Evolutionary conservation across 2,329 filamentous ascomycete species (phyloP), one percentile per base, ranked within the genome.

Genomic region (Grosmannia serpens): DNA sequence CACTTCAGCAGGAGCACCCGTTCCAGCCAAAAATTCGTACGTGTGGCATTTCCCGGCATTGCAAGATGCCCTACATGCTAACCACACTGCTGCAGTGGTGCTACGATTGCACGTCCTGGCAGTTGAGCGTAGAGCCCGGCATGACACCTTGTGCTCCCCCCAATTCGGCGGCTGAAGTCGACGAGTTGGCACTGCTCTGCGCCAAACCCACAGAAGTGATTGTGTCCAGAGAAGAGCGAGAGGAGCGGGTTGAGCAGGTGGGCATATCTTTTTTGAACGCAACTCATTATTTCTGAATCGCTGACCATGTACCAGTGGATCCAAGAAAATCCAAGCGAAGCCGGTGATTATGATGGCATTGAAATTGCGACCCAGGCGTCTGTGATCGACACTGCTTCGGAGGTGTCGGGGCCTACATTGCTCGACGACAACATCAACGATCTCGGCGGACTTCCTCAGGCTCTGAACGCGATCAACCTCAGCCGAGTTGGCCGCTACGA

Each of bases 1-100:
- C 58, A 61, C 5, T 75, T 73, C 63, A 73, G 70, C 62, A 70
- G 69, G 60, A 66, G 22, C 22, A 70, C 71, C 17, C 66, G 70
- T 5, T 66, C 64, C 38, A 61, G 64, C 2, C 59, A 59, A 5
- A 64, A 65, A 9, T 62, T 65, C 7, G 71, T 73, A 63, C 64
- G 71, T 63, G n/a, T 26, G 13, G 46, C 13, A 15, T 44, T 41
- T 29, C 27, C 11, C 22, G 13, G 26, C 6, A 4, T 27, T 4
- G 1, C 6, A 7, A 38, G 35, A 15, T 4, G 17, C 17, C 35
- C 24, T 20, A 2, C 15, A n/a, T 6, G 26, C 53, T 54, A 7
- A 54, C 53, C 3, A 17, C 4, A 2, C 24, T 50, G 71, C 70
- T 70, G 69, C 49, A 73, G 70, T 71, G 70, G 69, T 75, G 72